phyloP scores from a whole-genome alignment of 345 rosid species.

The Brassica napus region Da-Ae NC_063450.1:10288501-10289000 shows the following conservation, averaged over 20 bases:
- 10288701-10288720: too few species aligned
- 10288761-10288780: background rate
- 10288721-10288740: too few species aligned
- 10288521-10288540: constrained; percentile 40
- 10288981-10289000: background rate
- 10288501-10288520: constrained; percentile 54
- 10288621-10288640: constrained; percentile 35
- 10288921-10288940: background rate
- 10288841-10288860: background rate
- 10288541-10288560: constrained; percentile 19
- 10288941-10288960: too few species aligned
- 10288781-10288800: background rate
- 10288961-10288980: background rate
- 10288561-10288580: constrained; percentile 45
- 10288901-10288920: background rate
- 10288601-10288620: constrained; percentile 59
- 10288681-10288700: background rate
- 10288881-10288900: background rate
- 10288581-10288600: constrained; percentile 49
- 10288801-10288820: background rate
- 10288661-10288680: constrained; percentile 19
- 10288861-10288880: background rate
- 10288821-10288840: constrained; percentile 9
- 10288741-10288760: too few species aligned
- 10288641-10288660: constrained; percentile 39